These are phyloP conservation scores for Botryotinia calthae DNA, from an alignment of 2,329 filamentous ascomycete species.

Conservation along the genomic window DNA sequence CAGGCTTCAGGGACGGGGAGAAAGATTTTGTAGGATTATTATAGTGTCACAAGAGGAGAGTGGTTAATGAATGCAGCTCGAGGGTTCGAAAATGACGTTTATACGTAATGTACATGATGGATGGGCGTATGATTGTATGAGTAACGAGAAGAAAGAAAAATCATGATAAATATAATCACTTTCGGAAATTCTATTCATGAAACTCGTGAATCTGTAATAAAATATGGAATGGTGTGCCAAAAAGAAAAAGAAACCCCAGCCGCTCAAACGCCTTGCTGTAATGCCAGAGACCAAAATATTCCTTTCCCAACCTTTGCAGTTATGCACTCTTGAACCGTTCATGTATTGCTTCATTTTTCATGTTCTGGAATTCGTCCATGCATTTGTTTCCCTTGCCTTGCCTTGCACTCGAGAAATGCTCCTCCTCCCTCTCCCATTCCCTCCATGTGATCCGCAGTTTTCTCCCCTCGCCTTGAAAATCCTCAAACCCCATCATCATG, in stretches of 20 bases:
- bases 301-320: background rate
- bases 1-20: slow-evolving; percentile 57
- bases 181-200: background rate
- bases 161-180: background rate
- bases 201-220: background rate
- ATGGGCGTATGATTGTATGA: slow-evolving; percentile 1
- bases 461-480: background rate
- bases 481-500: slow-evolving; percentile 73
- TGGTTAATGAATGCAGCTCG: background rate
- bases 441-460: background rate
- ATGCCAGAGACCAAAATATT: background rate
- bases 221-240: background rate
- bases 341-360: background rate
- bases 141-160: background rate
- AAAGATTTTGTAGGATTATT: slow-evolving; percentile 43
- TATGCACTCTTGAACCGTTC: background rate
- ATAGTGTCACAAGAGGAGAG: background rate
- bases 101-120: background rate
- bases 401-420: background rate
- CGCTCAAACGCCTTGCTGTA: slow-evolving; percentile 17
- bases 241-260: background rate
- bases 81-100: background rate
- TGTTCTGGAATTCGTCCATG: background rate
- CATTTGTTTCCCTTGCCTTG: background rate
- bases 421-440: background rate